Base-by-base conservation (phyloP, 2,329 filamentous ascomycete species). In the Botrytis sinoallii region DNA sequence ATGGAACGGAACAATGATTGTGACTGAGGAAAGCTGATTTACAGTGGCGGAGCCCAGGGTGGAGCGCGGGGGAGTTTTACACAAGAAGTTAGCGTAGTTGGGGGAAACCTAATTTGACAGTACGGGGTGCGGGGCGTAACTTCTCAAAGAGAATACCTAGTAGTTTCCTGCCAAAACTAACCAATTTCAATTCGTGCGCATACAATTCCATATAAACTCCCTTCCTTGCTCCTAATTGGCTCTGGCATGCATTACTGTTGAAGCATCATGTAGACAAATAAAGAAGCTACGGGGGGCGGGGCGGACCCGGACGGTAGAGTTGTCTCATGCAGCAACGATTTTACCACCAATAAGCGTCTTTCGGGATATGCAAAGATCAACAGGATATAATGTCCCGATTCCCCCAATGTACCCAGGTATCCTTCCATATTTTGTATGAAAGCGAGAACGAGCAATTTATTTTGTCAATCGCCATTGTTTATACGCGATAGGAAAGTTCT, bases 331-430 rank as follows among this genome's bases (percentile, higher is more conserved):
- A 40, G 32, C 5, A 32, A 1, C 14, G 32, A 67, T 52, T 55
- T 67, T 67, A 67, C 65, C 46, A 67, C 65, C 65, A 67, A 67
- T 67, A 40, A 55, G 32, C 22, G 52, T 40, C 18, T 40, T 18
- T 18, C 25, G 32, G 4, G 25, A n/a, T 6, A 25, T 67, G 32
- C 32, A 55, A n/a, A 40, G 32, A 40, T n/a, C 8, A 35, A 67
- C 32, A 67, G 14, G 46, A 67, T 67, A 67, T 67, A 67, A 67
- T 40, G 8, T 52, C 16, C 32, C 65, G 4, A 38, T 18, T 20
- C 25, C 32, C 44, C 32, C 65, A 35, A 12, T 40, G 14, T n/a
- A 48, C 9, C 32, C 22, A 38, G 8, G n/a, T 38, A 20, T n/a
- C 22, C 55, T 25, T 25, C 6, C 48, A 20, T 35, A 25, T 38